phyloP scores from a whole-genome alignment of 2,329 filamentous ascomycete species.

The Xylariaceae sp. region DNA sequence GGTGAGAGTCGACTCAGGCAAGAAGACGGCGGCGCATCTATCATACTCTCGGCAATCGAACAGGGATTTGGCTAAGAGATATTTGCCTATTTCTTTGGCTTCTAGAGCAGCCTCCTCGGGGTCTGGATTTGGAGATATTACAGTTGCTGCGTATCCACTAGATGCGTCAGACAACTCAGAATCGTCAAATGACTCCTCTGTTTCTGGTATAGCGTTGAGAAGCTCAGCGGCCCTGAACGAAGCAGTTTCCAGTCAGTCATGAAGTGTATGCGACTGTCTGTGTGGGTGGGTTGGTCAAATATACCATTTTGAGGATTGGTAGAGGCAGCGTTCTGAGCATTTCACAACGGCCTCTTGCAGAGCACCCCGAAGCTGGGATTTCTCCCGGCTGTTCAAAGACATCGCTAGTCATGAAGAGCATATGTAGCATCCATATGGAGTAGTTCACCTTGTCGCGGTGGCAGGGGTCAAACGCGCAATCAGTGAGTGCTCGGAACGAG shows the following conservation, averaged over 20 bases:
- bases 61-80: conserved; percentile 86
- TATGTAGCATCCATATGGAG: too few relatives aligned
- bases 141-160: conserved; percentile 45
- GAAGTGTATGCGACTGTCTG: background rate
- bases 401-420: conserved; percentile 33
- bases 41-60: conserved; percentile 96
- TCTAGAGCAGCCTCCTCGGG: conserved; percentile 74
- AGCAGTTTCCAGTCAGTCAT: conserved; percentile 11
- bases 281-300: conserved; percentile 1
- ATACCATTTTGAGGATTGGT: conserved; percentile 95
- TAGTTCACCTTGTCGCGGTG: too few relatives aligned
- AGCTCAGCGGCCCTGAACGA: conserved; percentile 82
- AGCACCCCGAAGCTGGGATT: conserved; percentile 65
- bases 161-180: conserved; percentile 28
- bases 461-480: too few relatives aligned
- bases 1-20: conserved; percentile 75
- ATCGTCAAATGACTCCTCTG: conserved; percentile 30
- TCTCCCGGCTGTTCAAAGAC: conserved; percentile 55
- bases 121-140: conserved; percentile 60
- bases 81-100: conserved; percentile 74
- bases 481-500: too few relatives aligned
- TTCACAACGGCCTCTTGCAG: conserved; percentile 84
- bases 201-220: conserved; percentile 73
- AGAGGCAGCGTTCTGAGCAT: conserved; percentile 91
- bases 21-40: conserved; percentile 84